These are phyloP conservation scores for Canavalia gladiata DNA, from an alignment of 306 rosid genomes.

Conservation along the genomic window DNA sequence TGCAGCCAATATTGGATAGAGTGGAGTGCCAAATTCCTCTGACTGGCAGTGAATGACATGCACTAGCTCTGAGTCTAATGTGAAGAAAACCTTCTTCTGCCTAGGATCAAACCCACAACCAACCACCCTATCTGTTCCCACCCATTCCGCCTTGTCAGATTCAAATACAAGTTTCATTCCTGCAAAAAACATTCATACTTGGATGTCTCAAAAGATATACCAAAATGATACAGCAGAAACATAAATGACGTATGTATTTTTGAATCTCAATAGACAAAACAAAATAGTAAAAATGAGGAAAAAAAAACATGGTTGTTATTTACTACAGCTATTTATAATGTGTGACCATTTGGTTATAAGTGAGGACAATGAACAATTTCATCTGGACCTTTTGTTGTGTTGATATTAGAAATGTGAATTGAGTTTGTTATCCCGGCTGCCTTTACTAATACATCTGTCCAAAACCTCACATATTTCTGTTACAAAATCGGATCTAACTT, in stretches of 20 bases:
- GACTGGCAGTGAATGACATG: constrained; percentile 79
- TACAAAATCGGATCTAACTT: too few species aligned
- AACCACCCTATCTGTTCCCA: constrained; percentile 72
- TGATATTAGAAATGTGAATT: background rate
- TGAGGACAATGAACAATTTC: constrained; percentile 28
- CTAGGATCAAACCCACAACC: constrained; percentile 96
- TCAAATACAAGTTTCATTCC: constrained; percentile 79
- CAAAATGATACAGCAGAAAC: background rate
- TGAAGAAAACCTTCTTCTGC: constrained; percentile 92
- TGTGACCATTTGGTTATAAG: background rate
- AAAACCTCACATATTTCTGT: too few species aligned
- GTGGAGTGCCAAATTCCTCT: constrained; percentile 78
- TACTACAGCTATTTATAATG: background rate
- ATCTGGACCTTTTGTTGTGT: constrained; percentile 38
- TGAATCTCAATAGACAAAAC: background rate
- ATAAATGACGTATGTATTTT: background rate
- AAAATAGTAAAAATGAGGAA: background rate
- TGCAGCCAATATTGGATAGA: constrained; percentile 81
- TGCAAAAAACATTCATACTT: constrained; percentile 45
- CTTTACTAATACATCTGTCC: background rate
- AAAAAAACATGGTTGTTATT: background rate
- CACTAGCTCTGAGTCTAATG: constrained; percentile 81
- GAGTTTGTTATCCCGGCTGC: constrained; percentile 15
- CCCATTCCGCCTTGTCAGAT: constrained; percentile 83
- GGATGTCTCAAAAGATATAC: constrained; percentile 10